These are phyloP conservation scores for Fraxinus sp. DNA, from an alignment of 305 asterid species.

Conservation along the genomic window DNA sequence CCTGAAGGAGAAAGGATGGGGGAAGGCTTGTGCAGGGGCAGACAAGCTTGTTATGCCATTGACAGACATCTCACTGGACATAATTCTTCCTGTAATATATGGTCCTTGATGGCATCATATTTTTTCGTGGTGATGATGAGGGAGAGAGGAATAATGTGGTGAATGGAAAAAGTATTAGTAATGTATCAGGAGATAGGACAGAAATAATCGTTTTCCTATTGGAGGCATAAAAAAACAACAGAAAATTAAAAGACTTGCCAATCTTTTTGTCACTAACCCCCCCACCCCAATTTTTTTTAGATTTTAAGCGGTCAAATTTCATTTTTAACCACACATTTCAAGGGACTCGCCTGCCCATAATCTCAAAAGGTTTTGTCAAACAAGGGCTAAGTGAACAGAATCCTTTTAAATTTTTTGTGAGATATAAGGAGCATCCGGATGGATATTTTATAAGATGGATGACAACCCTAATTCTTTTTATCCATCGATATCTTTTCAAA, in stretches of 20 bases:
- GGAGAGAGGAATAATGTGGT: background rate
- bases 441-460: background rate
- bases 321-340: too few relatives aligned
- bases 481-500: background rate
- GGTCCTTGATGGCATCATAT: background rate
- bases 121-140: background rate
- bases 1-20: background rate
- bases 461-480: background rate
- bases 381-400: background rate
- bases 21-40: background rate
- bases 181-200: background rate
- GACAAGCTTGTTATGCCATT: background rate
- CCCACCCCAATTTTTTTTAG: too few relatives aligned
- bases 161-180: background rate
- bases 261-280: background rate
- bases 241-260: background rate
- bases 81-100: background rate
- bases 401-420: background rate
- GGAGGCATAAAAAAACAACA: background rate
- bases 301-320: too few relatives aligned
- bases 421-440: background rate
- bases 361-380: background rate
- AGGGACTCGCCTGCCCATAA: too few relatives aligned
- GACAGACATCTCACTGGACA: background rate
- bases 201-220: background rate